Evolutionary conservation across 2,329 filamentous ascomycete genomes (phyloP).

Genomic region (Xylariaceae sp.): DNA sequence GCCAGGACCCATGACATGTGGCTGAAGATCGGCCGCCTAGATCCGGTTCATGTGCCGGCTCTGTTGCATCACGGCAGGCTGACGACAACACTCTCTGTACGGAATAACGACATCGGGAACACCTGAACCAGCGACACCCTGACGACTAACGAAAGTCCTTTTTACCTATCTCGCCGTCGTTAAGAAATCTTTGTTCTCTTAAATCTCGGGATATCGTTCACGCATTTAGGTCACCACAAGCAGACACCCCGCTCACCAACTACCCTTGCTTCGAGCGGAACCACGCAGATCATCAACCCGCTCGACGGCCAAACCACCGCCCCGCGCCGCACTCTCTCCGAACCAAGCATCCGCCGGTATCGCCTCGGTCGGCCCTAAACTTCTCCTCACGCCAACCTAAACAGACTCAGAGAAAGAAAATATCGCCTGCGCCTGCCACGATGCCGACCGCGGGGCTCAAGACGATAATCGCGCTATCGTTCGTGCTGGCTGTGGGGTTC

Average conservation of each 20-base stretch:
- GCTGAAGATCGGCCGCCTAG: constrained; percentile 21
- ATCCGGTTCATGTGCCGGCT: constrained; percentile 1
- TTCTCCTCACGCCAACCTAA: neutral
- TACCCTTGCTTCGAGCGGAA: neutral
- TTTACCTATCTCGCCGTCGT: constrained; percentile 2
- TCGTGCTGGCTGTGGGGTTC: constrained; percentile 97
- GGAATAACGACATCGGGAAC: neutral
- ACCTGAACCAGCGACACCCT: neutral
- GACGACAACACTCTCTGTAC: constrained; percentile 23
- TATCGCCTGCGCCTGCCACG: constrained; percentile 29
- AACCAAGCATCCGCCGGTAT: neutral
- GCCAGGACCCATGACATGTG: constrained; percentile 14
- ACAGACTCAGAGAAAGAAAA: neutral
- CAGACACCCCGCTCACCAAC: neutral
- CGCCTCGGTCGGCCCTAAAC: neutral
- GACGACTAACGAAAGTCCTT: neutral
- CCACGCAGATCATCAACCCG: neutral
- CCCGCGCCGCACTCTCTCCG: neutral
- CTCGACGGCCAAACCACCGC: neutral
- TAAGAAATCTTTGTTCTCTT: neutral
- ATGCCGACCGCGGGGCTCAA: constrained; percentile 85
- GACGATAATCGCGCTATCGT: constrained; percentile 98
- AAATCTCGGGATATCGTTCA: neutral
- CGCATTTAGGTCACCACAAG: neutral
- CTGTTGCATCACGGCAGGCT: constrained; percentile 19